Base-by-base conservation (phyloP, 768 basidiomycete species). In the Mycena rosella region DNA sequence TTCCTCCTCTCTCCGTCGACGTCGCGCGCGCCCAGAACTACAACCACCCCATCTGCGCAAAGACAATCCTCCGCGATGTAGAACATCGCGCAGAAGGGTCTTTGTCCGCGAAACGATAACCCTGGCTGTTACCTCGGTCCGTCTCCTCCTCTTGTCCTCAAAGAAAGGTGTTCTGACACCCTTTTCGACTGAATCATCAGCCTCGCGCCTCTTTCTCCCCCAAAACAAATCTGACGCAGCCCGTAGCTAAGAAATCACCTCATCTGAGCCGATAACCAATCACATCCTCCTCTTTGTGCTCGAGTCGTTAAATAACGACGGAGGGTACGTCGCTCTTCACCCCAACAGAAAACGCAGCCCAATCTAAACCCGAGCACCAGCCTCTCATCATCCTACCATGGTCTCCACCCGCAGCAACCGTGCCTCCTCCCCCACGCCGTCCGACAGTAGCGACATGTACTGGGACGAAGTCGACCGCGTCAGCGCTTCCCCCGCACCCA, bases 361-460 rank as follows among this genome's bases (percentile, higher is more conserved):
- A 8, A 17, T 7, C 13, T 42, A 14, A 4, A 36, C 54, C 18
- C 26, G 26, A 56, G 14, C n/a, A 34, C 15, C 22, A 26, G 17
- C 1, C 36, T 34, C 8, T 17, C 34, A 40, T 3, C 24, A 9
- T 13, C n/a, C 34, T 17, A 22, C 22, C 26, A 56, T 56, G 54
- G 54, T 32, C 36, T 13, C 34, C 27, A 56, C 54, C n/a, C 54
- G 54, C 15, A 40, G 13, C 54, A 40, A 18, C 38, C 22, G 54
- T 20, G 17, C 54, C 14, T 22, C n/a, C 54, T 52, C 51, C 30
- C 51, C 51, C 29, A 52, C 51, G 29, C 51, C 51, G 26, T 52
- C 51, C 32, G 30, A 52, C 10, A 32, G 15, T 20, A 52, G 51
- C 51, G 51, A 52, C 8, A 5, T 34, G 14, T 34, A 30, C 30